phyloP scores from a whole-genome alignment of 306 rosid species.

The Dryas alaskensis region DNA sequence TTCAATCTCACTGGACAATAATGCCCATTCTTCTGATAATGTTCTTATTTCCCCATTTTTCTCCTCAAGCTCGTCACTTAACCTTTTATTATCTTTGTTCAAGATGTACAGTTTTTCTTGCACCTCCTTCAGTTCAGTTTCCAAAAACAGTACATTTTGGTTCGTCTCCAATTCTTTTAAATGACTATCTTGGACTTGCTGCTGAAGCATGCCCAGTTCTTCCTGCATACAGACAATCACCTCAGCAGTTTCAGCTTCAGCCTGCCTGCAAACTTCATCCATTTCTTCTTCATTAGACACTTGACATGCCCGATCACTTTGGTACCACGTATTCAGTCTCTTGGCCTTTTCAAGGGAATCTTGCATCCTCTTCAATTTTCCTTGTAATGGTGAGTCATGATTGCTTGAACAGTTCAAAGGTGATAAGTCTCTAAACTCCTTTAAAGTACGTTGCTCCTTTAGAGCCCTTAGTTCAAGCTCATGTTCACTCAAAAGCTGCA shows the following conservation, averaged over 20 bases:
- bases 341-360: slow-evolving; percentile 88
- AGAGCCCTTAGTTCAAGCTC: slow-evolving; percentile 57
- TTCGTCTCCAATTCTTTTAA: slow-evolving; percentile 74
- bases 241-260: slow-evolving; percentile 92
- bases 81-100: slow-evolving; percentile 46
- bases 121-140: slow-evolving; percentile 59
- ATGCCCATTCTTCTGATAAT: slow-evolving; percentile 67
- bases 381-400: slow-evolving; percentile 47
- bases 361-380: slow-evolving; percentile 74
- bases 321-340: slow-evolving; percentile 65
- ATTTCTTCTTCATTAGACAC: slow-evolving; percentile 81
- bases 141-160: slow-evolving; percentile 42
- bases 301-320: slow-evolving; percentile 74
- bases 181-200: slow-evolving; percentile 62
- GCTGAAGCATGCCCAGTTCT: slow-evolving; percentile 73
- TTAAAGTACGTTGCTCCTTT: slow-evolving; percentile 48
- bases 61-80: slow-evolving; percentile 50
- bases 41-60: slow-evolving; percentile 50
- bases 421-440: slow-evolving; percentile 47
- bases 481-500: slow-evolving; percentile 54
- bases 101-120: slow-evolving; percentile 44
- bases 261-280: slow-evolving; percentile 79
- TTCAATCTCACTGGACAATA: slow-evolving; percentile 72
- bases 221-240: slow-evolving; percentile 94
- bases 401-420: slow-evolving; percentile 34